A percentile compares a stretch with the other conserved stretches of the same genome.
phyloP scores from a whole-genome alignment of 2,329 filamentous ascomycete genomes.

The Fusarium xylarioides region DNA sequence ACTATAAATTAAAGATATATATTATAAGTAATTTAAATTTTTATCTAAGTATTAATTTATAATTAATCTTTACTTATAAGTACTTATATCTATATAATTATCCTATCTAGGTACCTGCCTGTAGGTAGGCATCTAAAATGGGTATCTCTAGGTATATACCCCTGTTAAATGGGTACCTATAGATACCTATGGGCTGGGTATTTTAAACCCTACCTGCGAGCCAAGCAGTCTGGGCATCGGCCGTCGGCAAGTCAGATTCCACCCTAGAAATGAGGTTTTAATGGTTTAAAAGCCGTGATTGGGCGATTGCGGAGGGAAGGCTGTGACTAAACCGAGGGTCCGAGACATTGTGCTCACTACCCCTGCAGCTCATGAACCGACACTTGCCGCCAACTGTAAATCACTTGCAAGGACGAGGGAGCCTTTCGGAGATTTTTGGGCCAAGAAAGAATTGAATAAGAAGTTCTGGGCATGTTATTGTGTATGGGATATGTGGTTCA shows the following conservation, averaged over 20 bases:
- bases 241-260: neutral
- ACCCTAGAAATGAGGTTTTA: neutral
- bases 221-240: conserved; percentile 17
- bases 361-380: conserved; percentile 4
- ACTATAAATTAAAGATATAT: too few relatives aligned
- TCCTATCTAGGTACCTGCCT: too few relatives aligned
- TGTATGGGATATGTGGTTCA: neutral
- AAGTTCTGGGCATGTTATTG: neutral
- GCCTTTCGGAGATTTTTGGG: neutral
- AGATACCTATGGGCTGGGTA: too few relatives aligned
- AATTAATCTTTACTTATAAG: too few relatives aligned
- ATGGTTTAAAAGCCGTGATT: neutral
- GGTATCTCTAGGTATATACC: too few relatives aligned
- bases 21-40: too few relatives aligned
- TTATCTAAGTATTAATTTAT: too few relatives aligned
- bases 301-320: neutral
- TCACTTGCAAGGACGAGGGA: neutral
- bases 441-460: neutral
- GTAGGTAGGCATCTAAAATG: too few relatives aligned
- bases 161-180: too few relatives aligned
- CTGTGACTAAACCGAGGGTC: conserved; percentile 7
- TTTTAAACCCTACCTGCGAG: too few relatives aligned
- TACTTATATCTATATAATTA: too few relatives aligned
- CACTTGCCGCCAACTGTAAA: neutral
- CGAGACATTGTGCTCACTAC: conserved; percentile 25